Evolutionary conservation across 192 early-diverging fungal genomes (phyloP).

Genomic region (Coemansia sp.): DNA sequence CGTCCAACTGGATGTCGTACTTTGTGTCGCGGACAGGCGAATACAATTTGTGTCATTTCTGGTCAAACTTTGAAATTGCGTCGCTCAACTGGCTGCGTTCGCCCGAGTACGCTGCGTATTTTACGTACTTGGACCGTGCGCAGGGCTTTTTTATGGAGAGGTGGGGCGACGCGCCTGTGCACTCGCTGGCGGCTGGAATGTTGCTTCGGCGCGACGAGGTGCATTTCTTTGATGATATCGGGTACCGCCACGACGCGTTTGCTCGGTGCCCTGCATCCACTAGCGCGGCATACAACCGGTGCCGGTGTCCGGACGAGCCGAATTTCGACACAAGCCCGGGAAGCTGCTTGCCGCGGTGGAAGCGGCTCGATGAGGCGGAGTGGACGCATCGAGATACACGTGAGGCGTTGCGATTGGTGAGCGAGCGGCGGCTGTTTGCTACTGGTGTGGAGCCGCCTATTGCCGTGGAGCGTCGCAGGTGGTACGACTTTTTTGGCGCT

Average conservation of each 20-base stretch:
- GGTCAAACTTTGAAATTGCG: constrained; percentile 83
- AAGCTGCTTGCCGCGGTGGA: constrained; percentile 45
- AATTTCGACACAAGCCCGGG: constrained; percentile 34
- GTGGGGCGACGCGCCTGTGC: constrained; percentile 81
- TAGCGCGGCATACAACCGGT: background rate
- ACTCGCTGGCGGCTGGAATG: constrained; percentile 64
- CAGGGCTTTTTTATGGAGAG: constrained; percentile 78
- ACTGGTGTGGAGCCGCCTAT: constrained; percentile 17
- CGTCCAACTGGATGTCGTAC: constrained; percentile 42
- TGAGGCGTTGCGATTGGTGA: constrained; percentile 33
- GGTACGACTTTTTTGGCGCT: constrained; percentile 41
- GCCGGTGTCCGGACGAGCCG: constrained; percentile 31
- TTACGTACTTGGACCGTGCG: constrained; percentile 63
- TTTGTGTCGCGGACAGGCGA: constrained; percentile 32
- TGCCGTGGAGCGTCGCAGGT: constrained; percentile 29
- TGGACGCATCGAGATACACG: constrained; percentile 31
- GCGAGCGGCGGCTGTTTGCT: background rate
- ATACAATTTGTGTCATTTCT: constrained; percentile 76
- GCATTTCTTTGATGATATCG: constrained; percentile 76
- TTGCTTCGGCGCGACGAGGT: constrained; percentile 56
- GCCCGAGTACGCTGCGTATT: constrained; percentile 60
- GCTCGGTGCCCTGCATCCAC: constrained; percentile 23
- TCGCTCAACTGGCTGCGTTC: constrained; percentile 62
- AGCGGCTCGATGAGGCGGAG: constrained; percentile 7
- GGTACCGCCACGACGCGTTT: constrained; percentile 57